Evolutionary conservation across 2,329 filamentous ascomycete species (phyloP), one percentile per base, ranked within the genome.

Genomic region (Blastomyces silverae): DNA sequence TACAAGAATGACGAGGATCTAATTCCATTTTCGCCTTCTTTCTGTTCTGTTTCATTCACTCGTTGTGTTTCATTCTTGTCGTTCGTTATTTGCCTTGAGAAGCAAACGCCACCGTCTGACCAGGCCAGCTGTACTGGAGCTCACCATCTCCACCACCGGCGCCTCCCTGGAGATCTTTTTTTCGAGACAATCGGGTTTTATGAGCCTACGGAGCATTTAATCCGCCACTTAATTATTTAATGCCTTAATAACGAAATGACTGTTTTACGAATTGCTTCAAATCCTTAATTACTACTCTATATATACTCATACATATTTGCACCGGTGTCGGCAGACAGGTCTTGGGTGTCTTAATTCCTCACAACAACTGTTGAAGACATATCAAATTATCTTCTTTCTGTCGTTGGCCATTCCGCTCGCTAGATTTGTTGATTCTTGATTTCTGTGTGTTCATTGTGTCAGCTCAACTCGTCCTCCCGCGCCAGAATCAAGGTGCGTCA

Each of bases 221-320:
- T 50, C 59, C 42, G 59, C 59, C 59, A 61, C 44, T 37, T 61
- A 61, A 52, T 50, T 61, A 50, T 50, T 44, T 61, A 61, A 61
- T 50, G 37, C 28, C 17, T 61, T 59, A 39, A 56, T 56, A 2
- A 34, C 17, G 28, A 56, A 28, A 31, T 56, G 22, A 13, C 15
- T 31, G 50, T 28, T 31, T 17, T 48, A 31, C 25, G 50, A 31
- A 28, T 53, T 53, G 25, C 22, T 28, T 31, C 50, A 53, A 31
- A 13, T 53, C 22, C 28, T 53, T 53, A 57, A 57, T 57, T 37
- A 37, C n/a, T n/a, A n/a, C 28, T n/a, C 34, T 34, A 34, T 56
- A 55, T 34, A 57, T 57, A 57, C 34, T 57, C 20, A 5, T 57
- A 39, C 20, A n/a, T 57, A 37, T 57, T 37, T 57, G 31, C 31